Percentiles rank a stretch among this genome's conserved stretches.
These are phyloP conservation scores for Begonia masoniana DNA, from an alignment of 306 rosid species.

Conservation along the genomic window DNA sequence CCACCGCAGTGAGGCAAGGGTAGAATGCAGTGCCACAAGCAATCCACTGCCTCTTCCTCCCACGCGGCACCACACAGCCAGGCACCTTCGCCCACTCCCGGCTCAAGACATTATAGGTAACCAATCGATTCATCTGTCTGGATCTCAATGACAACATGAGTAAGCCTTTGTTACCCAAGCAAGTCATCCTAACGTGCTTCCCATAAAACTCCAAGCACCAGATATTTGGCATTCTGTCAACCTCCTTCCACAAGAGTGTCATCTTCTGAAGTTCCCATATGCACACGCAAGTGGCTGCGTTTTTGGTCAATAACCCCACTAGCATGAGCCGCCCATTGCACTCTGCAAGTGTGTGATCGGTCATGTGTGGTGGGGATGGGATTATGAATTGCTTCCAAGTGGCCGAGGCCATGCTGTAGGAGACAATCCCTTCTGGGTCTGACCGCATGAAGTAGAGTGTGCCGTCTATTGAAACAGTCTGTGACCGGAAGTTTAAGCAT, in stretches of 20 bases:
- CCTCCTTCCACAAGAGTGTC: slow-evolving; percentile 99
- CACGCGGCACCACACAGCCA: slow-evolving; percentile 43
- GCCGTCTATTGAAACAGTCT: slow-evolving; percentile 43
- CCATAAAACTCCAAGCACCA: slow-evolving; percentile 99
- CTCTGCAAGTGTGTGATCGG: slow-evolving; percentile 66
- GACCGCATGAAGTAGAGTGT: slow-evolving; percentile 71
- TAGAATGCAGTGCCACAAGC: slow-evolving; percentile 71
- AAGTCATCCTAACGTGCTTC: slow-evolving; percentile 87
- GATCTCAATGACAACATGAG: slow-evolving; percentile 81
- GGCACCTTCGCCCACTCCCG: slow-evolving; percentile 89
- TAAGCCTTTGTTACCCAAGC: slow-evolving; percentile 87
- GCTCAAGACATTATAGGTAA: slow-evolving; percentile 49
- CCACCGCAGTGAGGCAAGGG: slow-evolving; percentile 55
- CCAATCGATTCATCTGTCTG: slow-evolving; percentile 51
- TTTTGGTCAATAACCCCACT: slow-evolving; percentile 71
- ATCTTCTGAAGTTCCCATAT: slow-evolving; percentile 92
- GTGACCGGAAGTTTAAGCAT: slow-evolving; percentile 42
- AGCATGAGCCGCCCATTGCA: slow-evolving; percentile 67
- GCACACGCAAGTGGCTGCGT: slow-evolving; percentile 87
- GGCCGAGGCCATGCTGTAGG: slow-evolving; percentile 49
- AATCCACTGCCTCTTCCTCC: slow-evolving; percentile 57
- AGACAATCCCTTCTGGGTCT: slow-evolving; percentile 68
- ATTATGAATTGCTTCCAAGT: slow-evolving; percentile 65
- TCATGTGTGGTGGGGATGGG: slow-evolving; percentile 55
- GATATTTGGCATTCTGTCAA: slow-evolving; percentile 98